These are phyloP conservation scores for Ambrosiella cleistominuta DNA, from an alignment of 2,329 filamentous ascomycete species.

Conservation along the genomic window DNA sequence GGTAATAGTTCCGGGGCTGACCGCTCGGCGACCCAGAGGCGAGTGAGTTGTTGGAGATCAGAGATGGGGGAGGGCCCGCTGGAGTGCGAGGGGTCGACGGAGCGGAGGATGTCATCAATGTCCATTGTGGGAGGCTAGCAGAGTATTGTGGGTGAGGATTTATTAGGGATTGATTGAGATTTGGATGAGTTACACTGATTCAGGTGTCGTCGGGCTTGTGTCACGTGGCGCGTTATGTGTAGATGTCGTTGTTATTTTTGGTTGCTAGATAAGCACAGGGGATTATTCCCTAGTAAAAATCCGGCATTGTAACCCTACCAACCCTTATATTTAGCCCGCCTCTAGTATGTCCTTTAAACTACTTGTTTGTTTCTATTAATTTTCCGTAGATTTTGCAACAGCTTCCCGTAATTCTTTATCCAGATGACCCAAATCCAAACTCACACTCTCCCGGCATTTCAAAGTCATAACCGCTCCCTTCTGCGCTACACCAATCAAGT, in stretches of 20 bases:
- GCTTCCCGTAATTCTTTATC: conserved; percentile 22
- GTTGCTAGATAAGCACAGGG: background rate
- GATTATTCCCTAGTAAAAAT: background rate
- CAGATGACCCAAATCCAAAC: conserved; percentile 33
- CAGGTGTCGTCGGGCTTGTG: background rate
- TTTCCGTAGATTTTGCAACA: conserved; percentile 7
- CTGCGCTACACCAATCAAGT: conserved; percentile 65
- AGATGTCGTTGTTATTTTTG: background rate
- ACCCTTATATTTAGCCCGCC: background rate
- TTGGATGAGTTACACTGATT: background rate
- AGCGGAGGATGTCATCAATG: conserved; percentile 63
- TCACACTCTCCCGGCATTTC: conserved; percentile 57
- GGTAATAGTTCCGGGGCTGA: conserved; percentile 69
- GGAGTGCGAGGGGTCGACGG: conserved; percentile 45
- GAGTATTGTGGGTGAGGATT: background rate
- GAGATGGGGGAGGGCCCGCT: conserved; percentile 49
- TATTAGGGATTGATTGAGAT: background rate
- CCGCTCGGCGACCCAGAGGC: conserved; percentile 84
- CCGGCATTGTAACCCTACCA: background rate
- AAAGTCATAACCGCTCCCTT: conserved; percentile 63
- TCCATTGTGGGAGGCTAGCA: conserved; percentile 35
- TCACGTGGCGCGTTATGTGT: background rate
- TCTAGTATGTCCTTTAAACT: background rate
- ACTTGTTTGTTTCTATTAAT: background rate
- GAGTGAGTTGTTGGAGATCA: conserved; percentile 63